Conservation (phyloP, 805 yeast genomes). For the Jamesozyma spencerorum region DNA sequence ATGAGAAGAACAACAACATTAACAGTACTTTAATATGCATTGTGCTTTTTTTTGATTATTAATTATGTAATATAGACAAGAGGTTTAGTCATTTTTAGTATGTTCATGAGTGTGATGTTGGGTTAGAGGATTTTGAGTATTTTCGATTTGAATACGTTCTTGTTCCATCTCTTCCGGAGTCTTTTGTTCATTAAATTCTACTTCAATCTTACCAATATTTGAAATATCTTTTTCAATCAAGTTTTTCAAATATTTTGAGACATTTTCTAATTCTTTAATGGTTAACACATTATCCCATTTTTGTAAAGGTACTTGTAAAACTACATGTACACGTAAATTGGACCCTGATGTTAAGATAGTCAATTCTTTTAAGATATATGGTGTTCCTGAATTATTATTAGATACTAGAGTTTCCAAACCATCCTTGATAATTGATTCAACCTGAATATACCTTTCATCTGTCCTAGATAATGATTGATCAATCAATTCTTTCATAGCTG, state of each 20-base stretch:
- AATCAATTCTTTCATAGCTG: conserved; percentile 64
- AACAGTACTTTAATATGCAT: no score
- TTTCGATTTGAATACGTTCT: not conserved
- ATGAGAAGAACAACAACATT: no score
- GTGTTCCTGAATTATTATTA: conserved; percentile 34
- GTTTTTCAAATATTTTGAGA: conserved; percentile 30
- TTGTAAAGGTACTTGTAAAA: conserved; percentile 35
- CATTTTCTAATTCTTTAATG: conserved; percentile 35
- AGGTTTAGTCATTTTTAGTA: not conserved
- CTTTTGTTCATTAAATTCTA: conserved; percentile 33
- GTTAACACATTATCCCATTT: conserved; percentile 38
- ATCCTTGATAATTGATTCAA: conserved; percentile 34
- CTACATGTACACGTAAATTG: conserved; percentile 33
- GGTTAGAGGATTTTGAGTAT: not conserved
- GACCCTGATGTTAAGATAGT: conserved; percentile 52
- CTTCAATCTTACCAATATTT: conserved; percentile 35
- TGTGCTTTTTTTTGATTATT: not conserved
- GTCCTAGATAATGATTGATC: conserved; percentile 55
- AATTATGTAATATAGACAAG: not conserved
- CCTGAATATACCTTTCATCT: conserved; percentile 40
- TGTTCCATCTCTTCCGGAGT: not conserved
- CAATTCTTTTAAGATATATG: conserved; percentile 34
- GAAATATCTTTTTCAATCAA: conserved; percentile 33
- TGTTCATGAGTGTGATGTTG: not conserved
- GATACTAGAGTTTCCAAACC: conserved; percentile 30